Conservation (phyloP, 1,284 basidiomycete species). For the Ceratobasidium papillatum region DNA sequence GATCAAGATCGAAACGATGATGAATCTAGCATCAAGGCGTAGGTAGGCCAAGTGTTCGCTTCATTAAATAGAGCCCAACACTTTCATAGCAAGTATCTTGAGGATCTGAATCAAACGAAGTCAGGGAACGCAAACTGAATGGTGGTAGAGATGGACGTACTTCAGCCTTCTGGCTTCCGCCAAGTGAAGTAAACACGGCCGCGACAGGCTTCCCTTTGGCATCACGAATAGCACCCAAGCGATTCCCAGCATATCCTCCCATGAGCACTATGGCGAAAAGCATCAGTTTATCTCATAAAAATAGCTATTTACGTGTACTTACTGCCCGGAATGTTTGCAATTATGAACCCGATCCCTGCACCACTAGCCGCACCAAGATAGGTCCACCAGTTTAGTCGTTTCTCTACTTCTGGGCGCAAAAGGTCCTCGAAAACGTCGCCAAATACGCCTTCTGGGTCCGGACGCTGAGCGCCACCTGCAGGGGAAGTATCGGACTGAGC, state of each 20-base stretch:
- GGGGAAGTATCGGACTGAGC: conserved; percentile 47
- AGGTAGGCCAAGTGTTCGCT: background rate
- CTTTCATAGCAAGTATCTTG: conserved; percentile 86
- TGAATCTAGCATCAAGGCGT: background rate
- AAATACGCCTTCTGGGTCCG: conserved; percentile 83
- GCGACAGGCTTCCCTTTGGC: conserved; percentile 94
- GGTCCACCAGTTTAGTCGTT: conserved; percentile 74
- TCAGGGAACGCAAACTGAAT: background rate
- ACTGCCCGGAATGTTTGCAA: conserved; percentile 83
- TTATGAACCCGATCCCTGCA: conserved; percentile 81
- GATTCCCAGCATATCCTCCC: conserved; percentile 84
- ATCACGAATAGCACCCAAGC: conserved; percentile 86
- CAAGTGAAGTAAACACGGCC: conserved; percentile 85
- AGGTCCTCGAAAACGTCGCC: conserved; percentile 92
- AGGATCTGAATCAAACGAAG: conserved; percentile 69
- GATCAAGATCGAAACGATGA: background rate
- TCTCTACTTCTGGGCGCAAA: conserved; percentile 78
- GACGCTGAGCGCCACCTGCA: conserved; percentile 55
- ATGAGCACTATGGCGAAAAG: conserved; percentile 58
- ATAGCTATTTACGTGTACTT: background rate
- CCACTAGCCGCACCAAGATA: conserved; percentile 73
- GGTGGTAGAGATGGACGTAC: conserved; percentile 56
- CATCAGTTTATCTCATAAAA: background rate
- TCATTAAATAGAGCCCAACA: conserved; percentile 68
- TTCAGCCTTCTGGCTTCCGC: conserved; percentile 85